Evolutionary conservation across 1,284 basidiomycete genomes (phyloP).

Genomic region (Leccinum pachyderme): DNA sequence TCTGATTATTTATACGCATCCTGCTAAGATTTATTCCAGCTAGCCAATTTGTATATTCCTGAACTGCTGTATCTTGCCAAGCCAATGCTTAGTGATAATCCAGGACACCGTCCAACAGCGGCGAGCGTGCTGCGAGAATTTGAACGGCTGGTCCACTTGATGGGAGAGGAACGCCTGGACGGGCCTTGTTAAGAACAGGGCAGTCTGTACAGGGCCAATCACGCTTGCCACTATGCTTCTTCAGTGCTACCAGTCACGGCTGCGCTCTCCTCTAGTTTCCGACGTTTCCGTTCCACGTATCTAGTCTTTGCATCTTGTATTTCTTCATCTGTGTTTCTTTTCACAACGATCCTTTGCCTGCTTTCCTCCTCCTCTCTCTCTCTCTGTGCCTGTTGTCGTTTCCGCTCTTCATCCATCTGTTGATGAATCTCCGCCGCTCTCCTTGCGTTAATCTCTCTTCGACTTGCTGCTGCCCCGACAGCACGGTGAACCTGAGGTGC

Average conservation of each 20-base stretch:
- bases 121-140: constrained; percentile 48
- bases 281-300: constrained; percentile 78
- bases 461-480: constrained; percentile 76
- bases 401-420: constrained; percentile 72
- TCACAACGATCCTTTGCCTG: constrained; percentile 52
- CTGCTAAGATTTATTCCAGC: constrained; percentile 36
- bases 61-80: constrained; percentile 52
- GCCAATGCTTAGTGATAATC: constrained; percentile 54
- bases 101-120: constrained; percentile 51
- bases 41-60: constrained; percentile 54
- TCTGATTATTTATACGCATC: not conserved
- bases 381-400: constrained; percentile 57
- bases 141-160: constrained; percentile 24
- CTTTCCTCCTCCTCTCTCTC: constrained; percentile 59
- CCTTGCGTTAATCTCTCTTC: constrained; percentile 78
- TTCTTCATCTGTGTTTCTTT: constrained; percentile 69
- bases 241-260: not conserved
- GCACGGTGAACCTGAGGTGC: constrained; percentile 58
- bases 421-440: constrained; percentile 69
- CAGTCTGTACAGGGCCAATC: not conserved
- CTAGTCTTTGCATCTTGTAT: constrained; percentile 74
- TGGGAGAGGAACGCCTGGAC: constrained; percentile 33
- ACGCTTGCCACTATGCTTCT: constrained; percentile 12
- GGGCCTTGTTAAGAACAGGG: constrained; percentile 10
- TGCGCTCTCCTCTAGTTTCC: constrained; percentile 57